Percentiles rank a stretch among this genome's conserved stretches.
phyloP scores from a whole-genome alignment of 805 yeast species.

The Ogataea allantospora region DNA sequence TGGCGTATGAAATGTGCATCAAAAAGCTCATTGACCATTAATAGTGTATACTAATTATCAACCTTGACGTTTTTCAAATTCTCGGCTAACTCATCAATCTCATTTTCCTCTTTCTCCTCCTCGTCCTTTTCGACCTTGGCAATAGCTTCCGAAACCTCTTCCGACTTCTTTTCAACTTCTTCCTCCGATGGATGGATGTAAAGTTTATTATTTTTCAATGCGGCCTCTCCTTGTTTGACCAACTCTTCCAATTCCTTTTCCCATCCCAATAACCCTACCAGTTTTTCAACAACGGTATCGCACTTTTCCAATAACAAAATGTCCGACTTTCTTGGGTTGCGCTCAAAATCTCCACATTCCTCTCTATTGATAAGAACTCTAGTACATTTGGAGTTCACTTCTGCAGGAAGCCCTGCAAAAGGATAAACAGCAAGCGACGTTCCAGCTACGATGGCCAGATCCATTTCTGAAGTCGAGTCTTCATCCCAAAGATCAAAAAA shows the following conservation, averaged over 20 bases:
- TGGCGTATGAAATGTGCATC: conserved; percentile 56
- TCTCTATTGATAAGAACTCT: conserved; percentile 77
- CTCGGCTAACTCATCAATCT: conserved; percentile 18
- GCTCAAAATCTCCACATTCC: conserved; percentile 67
- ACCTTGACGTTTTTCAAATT: conserved; percentile 18
- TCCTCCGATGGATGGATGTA: conserved; percentile 12
- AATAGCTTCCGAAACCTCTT: conserved; percentile 29
- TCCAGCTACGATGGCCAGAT: conserved; percentile 85
- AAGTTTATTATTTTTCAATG: conserved; percentile 6
- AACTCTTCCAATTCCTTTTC: conserved; percentile 47
- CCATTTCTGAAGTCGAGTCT: conserved; percentile 47
- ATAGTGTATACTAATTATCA: conserved; percentile 7
- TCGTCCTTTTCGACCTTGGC: conserved; percentile 24
- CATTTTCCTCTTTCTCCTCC: conserved; percentile 18
- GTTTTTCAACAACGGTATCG: conserved; percentile 56
- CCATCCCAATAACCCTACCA: conserved; percentile 68
- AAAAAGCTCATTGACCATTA: conserved; percentile 19
- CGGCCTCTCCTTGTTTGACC: conserved; percentile 28
- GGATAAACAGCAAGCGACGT: conserved; percentile 89
- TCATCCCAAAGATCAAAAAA: conserved; percentile 72
- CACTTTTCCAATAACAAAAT: conserved; percentile 59
- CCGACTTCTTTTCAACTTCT: conserved; percentile 22
- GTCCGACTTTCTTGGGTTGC: conserved; percentile 57
- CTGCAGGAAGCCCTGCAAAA: conserved; percentile 79
- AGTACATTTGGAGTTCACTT: conserved; percentile 44